Base-by-base conservation (phyloP, 1,284 basidiomycete genomes). In the Blastosporella zonata region DNA sequence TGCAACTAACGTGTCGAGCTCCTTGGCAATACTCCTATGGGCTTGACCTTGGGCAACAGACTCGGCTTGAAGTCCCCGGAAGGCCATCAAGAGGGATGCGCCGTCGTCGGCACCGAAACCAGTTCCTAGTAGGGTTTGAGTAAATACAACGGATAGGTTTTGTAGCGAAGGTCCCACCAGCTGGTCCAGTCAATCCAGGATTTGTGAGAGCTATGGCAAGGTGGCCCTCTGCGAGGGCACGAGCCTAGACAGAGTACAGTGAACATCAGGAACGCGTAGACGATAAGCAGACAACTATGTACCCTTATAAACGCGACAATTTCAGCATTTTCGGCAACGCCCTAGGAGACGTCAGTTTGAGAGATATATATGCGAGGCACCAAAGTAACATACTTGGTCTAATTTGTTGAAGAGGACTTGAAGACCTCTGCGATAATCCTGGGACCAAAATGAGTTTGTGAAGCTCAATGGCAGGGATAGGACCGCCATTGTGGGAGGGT, bases 361-460 rank as follows among this genome's bases (percentile, higher is more conserved):
- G 42, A n/a, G n/a, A 41, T 46, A 50, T 31, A 55, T 40, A 34
- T 33, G 44, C 41, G 25, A 46, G 36, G 21, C 21, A 43, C 43
- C 17, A 35, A 17, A 46, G 27, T 6, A 33, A 17, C 60, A 73
- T 47, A 87, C 89, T 75, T 90, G 84, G 60, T 92, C 84, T 28
- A 93, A 79, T 67, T 90, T 87, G 40, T 64, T 68, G 64, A 83
- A 91, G 18, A 93, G 68, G 17, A 87, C 79, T 56, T 93, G 83
- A 21, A 94, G 76, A 27, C 92, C 92, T 50, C 73, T 79, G 33
- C 90, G 77, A 63, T 92, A 93, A 70, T 93, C 90, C 64, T 90
- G 84, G 7, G 91, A 81, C 92, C 92, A 95, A 73, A 95, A 95
- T 29, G 90, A 93, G 68, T 94, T 94, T 55, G 78, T 81, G 66